These are phyloP conservation scores for Sugiyamaella marilandica DNA, from an alignment of 805 yeast species.

Conservation along the genomic window DNA sequence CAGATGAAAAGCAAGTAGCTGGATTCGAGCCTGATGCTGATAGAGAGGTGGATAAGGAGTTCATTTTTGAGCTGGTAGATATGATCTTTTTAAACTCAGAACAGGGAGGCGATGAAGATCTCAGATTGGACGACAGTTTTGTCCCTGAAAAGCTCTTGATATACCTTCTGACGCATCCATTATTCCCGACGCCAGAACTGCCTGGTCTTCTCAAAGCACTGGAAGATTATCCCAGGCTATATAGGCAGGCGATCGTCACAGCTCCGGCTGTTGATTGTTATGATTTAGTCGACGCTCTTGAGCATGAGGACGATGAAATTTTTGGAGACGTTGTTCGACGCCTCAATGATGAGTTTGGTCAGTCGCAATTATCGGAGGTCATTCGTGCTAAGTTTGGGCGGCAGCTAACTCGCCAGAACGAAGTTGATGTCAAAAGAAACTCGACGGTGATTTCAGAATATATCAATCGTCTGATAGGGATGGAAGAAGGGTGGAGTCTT, in stretches of 20 bases:
- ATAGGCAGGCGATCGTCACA: constrained; percentile 77
- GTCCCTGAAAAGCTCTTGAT: constrained; percentile 56
- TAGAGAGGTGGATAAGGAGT: constrained; percentile 22
- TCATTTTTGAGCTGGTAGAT: constrained; percentile 25
- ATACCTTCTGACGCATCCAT: constrained; percentile 80
- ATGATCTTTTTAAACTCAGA: constrained; percentile 27
- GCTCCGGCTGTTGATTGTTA: constrained; percentile 62
- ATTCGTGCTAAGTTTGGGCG: constrained; percentile 24
- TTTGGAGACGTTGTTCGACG: constrained; percentile 65
- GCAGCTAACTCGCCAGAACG: not conserved
- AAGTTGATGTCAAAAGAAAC: constrained; percentile 5
- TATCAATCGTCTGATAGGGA: constrained; percentile 42
- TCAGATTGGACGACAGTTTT: constrained; percentile 16
- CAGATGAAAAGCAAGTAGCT: constrained; percentile 2
- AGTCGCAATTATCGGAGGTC: constrained; percentile 34
- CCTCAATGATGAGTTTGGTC: constrained; percentile 59
- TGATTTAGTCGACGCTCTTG: constrained; percentile 61
- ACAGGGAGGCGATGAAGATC: not conserved
- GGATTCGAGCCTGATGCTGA: constrained; percentile 20
- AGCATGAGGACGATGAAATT: constrained; percentile 53
- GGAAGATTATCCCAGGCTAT: constrained; percentile 53
- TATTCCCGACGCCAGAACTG: constrained; percentile 63
- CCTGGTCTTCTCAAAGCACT: constrained; percentile 51
- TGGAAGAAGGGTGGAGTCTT: constrained; percentile 55
- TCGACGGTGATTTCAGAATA: constrained; percentile 26